Evolutionary conservation across 768 basidiomycete species (phyloP).

Genomic region (Fomitopsis pulvina): DNA sequence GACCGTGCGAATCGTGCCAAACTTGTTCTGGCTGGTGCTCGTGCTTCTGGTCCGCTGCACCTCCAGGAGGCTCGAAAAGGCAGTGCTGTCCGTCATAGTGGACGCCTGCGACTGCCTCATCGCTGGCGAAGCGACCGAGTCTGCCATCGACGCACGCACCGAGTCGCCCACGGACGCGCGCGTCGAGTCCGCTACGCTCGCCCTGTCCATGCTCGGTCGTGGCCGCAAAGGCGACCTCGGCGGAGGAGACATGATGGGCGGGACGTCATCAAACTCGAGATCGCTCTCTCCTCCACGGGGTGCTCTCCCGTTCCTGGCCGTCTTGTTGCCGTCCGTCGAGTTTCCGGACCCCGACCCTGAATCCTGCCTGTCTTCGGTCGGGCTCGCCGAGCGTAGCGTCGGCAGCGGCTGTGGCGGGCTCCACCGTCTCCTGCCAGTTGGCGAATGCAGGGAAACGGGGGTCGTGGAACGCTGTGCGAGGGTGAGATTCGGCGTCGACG

Average conservation of each 20-base stretch:
- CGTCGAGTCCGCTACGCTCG: conserved; percentile 23
- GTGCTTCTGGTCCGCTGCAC: conserved; percentile 33
- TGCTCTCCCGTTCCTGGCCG: conserved; percentile 22
- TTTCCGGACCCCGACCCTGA: conserved; percentile 30
- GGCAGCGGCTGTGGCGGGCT: conserved; percentile 46
- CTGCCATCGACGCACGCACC: conserved; percentile 27
- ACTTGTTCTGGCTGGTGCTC: conserved; percentile 49
- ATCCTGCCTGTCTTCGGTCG: conserved; percentile 42
- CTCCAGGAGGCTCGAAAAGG: conserved; percentile 55
- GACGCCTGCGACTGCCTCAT: conserved; percentile 60
- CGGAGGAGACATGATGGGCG: conserved; percentile 31
- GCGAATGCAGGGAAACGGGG: conserved; percentile 25
- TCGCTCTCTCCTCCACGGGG: conserved; percentile 9
- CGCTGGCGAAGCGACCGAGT: conserved; percentile 25
- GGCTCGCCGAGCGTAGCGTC: conserved; percentile 49
- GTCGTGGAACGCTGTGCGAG: conserved; percentile 30
- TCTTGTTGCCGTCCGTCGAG: conserved; percentile 20
- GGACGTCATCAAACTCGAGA: conserved; percentile 29
- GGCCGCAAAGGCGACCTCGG: conserved; percentile 50
- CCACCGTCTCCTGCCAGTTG: conserved; percentile 38
- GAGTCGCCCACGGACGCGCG: conserved; percentile 32
- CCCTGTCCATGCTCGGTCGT: conserved; percentile 22
- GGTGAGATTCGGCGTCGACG: conserved; percentile 57
- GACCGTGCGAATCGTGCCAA: conserved; percentile 74
- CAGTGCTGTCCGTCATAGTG: conserved; percentile 46